Percentiles rank a stretch among this genome's conserved stretches.
Evolutionary conservation across 228 moss, liverwort and hornwort genomes (phyloP).

Genomic region (Sphagnum fallax): DNA sequence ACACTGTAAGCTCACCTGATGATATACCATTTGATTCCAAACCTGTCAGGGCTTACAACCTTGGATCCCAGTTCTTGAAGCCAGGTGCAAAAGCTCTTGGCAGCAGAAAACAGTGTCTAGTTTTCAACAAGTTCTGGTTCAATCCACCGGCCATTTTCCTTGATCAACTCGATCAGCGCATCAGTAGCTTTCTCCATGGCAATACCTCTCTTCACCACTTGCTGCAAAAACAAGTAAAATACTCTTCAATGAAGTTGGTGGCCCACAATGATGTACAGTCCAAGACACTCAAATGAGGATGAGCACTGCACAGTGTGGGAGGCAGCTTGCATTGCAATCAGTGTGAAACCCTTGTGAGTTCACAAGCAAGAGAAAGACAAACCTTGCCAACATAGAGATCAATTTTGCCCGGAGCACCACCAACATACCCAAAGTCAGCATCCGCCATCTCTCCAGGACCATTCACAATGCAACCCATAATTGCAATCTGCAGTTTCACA

Average conservation of each 20-base stretch:
- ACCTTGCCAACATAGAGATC: slow-evolving; percentile 99
- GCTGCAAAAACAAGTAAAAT: slow-evolving; percentile 26
- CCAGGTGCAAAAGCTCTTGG: too few relatives aligned
- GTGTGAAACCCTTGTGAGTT: too few relatives aligned
- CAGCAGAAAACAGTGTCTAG: slow-evolving; percentile 3
- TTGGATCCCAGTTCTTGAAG: too few relatives aligned
- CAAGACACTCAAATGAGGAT: too few relatives aligned
- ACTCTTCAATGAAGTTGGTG: too few relatives aligned
- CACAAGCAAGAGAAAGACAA: slow-evolving; percentile 1
- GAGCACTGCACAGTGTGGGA: too few relatives aligned
- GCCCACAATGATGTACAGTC: too few relatives aligned
- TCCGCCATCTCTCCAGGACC: slow-evolving; percentile 99
- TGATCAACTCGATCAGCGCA: slow-evolving; percentile 79
- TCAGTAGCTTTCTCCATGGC: slow-evolving; percentile 78
- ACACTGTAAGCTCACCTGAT: too few relatives aligned
- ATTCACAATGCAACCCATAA: slow-evolving; percentile 98
- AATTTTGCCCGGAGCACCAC: slow-evolving; percentile 96
- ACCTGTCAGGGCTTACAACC: too few relatives aligned
- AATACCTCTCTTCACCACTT: slow-evolving; percentile 80
- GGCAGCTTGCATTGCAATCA: too few relatives aligned
- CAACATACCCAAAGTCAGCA: slow-evolving; percentile 98
- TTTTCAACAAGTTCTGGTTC: slow-evolving; percentile 44
- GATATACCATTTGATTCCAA: too few relatives aligned
- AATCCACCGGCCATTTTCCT: slow-evolving; percentile 85
- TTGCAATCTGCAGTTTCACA: slow-evolving; percentile 63